These are phyloP conservation scores for Botryotinia calthae DNA, from an alignment of 2,329 filamentous ascomycete genomes.

Conservation along the genomic window DNA sequence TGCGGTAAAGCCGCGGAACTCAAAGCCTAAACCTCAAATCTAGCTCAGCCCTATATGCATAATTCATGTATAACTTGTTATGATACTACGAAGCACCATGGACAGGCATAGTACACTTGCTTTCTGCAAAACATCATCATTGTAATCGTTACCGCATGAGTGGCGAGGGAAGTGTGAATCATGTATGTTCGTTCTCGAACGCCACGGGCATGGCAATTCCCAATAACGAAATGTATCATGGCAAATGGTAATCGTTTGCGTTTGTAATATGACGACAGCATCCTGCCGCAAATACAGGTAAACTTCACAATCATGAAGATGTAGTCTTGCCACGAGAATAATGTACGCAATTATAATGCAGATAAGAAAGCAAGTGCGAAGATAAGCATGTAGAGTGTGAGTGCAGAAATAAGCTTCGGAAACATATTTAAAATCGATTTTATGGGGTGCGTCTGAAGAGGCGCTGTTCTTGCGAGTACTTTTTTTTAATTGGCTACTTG, in stretches of 20 bases:
- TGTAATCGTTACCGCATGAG: background rate
- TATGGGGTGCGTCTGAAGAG: background rate
- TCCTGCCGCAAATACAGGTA: background rate
- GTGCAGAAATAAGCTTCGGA: background rate
- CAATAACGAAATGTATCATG: background rate
- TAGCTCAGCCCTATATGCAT: slow-evolving; percentile 12
- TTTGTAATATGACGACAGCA: background rate
- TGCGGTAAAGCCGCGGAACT: background rate
- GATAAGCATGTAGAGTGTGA: background rate
- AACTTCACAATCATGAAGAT: background rate
- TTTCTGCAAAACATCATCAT: background rate
- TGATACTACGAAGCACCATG: background rate
- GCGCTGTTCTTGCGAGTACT: background rate
- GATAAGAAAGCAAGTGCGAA: background rate
- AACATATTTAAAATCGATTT: background rate
- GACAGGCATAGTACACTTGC: background rate
- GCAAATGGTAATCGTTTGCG: background rate
- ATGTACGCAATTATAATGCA: background rate
- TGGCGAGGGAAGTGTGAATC: background rate
- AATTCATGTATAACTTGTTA: background rate
- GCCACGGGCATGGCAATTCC: background rate
- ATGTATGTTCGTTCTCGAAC: background rate
- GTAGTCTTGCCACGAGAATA: background rate
- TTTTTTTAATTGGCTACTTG: background rate
- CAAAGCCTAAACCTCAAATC: background rate